Conservation (phyloP, 108 stramenopile genomes). For the Thalassiosira profunda region DNA sequence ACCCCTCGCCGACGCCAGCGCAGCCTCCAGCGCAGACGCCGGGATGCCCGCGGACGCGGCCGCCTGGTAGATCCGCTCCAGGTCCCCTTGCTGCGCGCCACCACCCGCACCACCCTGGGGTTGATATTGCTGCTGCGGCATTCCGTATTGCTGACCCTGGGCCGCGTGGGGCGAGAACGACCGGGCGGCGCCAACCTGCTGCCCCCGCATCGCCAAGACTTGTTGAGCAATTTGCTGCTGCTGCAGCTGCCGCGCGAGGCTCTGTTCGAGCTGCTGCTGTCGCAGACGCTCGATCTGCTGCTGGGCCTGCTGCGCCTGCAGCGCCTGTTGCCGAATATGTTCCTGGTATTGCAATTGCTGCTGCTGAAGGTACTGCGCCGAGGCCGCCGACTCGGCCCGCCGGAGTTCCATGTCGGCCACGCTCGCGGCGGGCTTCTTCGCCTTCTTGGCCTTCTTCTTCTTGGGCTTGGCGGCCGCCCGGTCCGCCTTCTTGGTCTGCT, state of each 20-base stretch:
- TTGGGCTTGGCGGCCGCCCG: not conserved
- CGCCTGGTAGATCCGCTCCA: constrained; percentile 33
- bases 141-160: not conserved
- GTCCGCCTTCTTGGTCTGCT: constrained; percentile 21
- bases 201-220: constrained; percentile 21
- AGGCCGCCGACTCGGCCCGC: too few relatives aligned
- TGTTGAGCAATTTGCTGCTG: constrained; percentile 22
- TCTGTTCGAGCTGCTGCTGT: constrained; percentile 4
- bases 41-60: constrained; percentile 32
- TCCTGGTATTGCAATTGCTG: constrained; percentile 19
- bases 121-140: not conserved
- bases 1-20: constrained; percentile 4
- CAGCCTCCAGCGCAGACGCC: constrained; percentile 19
- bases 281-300: constrained; percentile 10
- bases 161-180: too few relatives aligned
- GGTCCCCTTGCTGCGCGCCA: constrained; percentile 22
- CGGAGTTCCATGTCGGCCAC: too few relatives aligned
- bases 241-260: constrained; percentile 28
- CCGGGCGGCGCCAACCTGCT: too few relatives aligned
- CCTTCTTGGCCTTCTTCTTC: constrained; percentile 7
- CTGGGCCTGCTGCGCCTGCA: constrained; percentile 24
- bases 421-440: not conserved
- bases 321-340: constrained; percentile 25
- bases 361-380: constrained; percentile 39
- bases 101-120: constrained; percentile 2